Evolutionary conservation across 495 filamentous ascomycete genomes (phyloP), one percentile per base, ranked within the genome.

Genomic region (Amniculicola lignicola): DNA sequence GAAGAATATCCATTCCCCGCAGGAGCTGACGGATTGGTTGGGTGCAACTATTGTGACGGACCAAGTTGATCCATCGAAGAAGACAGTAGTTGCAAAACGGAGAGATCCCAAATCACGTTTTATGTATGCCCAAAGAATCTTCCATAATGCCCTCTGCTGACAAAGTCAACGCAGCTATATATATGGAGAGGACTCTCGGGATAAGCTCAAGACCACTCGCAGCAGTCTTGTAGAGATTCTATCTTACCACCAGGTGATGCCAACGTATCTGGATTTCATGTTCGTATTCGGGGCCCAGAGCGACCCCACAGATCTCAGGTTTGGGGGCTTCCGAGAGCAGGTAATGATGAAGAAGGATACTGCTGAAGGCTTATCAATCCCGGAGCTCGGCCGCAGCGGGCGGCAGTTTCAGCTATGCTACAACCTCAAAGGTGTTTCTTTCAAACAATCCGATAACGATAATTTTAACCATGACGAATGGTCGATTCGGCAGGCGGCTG

Each of bases 201-300:
- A n/a, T n/a, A 7, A n/a, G 7, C 49, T 65, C 12, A 59, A 63
- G n/a, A 36, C 59, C 33, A 50, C 63, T 25, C 59, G 38, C n/a
- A 44, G 64, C 11, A 74, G 72, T 62, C 56, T 74, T 12, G 58
- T 61, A 7, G 39, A 47, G 37, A 42, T 68, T 10, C 59, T 77
- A 1, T 72, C 68, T 4, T 67, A 72, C 52, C 70, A 74, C 48
- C 75, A 77, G 67, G 70, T 75, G 12, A 74, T 74, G 67, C 72
- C 75, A 9, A 58, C 44, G 24, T 77, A 74, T 59, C 23, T 77
- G 1, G 73, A 76, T 19, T 71, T 77, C 27, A 24, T 77, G 4
- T 72, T 72, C 41, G 63, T 62, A 9, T 76, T 77, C 61, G 72
- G 75, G 2, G 44, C 53, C 10, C 73, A 75, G 57, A 45, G 57